A percentile compares a stretch with the other conserved stretches of the same genome.
These are phyloP conservation scores for Pleurotus citrinopileatus DNA, from an alignment of 768 basidiomycete genomes.

Conservation along the genomic window DNA sequence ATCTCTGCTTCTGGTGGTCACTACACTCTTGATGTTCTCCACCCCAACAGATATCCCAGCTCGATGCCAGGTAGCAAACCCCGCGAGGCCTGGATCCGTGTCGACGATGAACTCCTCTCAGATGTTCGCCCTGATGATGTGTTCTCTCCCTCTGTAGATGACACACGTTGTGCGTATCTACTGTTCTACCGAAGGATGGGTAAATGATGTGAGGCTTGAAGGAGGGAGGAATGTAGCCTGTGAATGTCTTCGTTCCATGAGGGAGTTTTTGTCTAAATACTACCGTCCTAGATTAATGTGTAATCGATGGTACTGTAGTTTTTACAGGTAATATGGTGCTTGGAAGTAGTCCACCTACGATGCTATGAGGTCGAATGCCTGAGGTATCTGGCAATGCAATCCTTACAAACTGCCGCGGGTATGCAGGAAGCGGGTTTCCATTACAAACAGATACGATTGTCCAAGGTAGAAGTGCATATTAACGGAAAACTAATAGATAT, in stretches of 20 bases:
- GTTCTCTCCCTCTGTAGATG: conserved; percentile 58
- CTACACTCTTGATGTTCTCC: conserved; percentile 89
- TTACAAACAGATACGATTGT: not conserved
- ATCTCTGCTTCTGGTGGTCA: conserved; percentile 88
- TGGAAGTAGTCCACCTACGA: no score
- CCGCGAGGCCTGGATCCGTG: conserved; percentile 82
- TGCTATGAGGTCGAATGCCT: no score
- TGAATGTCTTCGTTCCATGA: not conserved
- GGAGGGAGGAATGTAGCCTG: no score
- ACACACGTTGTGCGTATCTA: conserved; percentile 74
- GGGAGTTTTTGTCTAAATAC: not conserved
- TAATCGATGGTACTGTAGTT: not conserved
- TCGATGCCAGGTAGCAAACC: conserved; percentile 29
- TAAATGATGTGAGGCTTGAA: not conserved
- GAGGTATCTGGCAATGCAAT: no score
- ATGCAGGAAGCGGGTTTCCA: no score
- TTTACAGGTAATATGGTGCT: no score
- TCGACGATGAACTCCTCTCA: conserved; percentile 89
- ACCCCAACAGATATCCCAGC: conserved; percentile 58
- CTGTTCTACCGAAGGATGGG: conserved; percentile 69
- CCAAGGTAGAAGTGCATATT: not conserved
- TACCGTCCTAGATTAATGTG: not conserved
- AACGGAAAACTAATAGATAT: conserved; percentile 6
- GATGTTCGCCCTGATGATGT: conserved; percentile 74
- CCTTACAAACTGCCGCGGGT: no score